Percentiles rank a stretch among this genome's conserved stretches.
phyloP scores from a whole-genome alignment of 2,329 filamentous ascomycete genomes.

The Hortaea werneckii region DNA sequence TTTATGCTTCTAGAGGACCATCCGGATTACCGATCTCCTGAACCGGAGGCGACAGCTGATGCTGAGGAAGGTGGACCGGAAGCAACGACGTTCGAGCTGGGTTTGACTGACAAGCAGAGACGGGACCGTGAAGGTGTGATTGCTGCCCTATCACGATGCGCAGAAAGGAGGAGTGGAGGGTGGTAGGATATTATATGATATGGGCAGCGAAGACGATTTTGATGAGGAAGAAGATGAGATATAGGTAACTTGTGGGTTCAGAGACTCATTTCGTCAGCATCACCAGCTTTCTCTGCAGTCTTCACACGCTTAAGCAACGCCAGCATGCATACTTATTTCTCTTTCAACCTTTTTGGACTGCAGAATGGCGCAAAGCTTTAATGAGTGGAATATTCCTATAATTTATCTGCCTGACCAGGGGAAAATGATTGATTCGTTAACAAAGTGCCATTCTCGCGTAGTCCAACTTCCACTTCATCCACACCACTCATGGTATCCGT shows the following conservation, averaged over 20 bases:
- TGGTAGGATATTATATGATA: constrained; percentile 89
- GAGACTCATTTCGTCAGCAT: too few relatives aligned
- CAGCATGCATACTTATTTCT: too few relatives aligned
- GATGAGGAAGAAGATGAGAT: constrained; percentile 90
- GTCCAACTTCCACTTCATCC: too few relatives aligned
- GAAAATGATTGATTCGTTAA: too few relatives aligned
- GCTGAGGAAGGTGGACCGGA: constrained; percentile 27
- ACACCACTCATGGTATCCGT: too few relatives aligned
- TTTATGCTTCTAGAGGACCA: constrained; percentile 65
- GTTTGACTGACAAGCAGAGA: constrained; percentile 82
- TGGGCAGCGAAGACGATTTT: constrained; percentile 94
- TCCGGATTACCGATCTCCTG: constrained; percentile 49
- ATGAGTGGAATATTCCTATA: too few relatives aligned
- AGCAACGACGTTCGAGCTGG: constrained; percentile 73
- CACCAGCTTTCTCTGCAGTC: too few relatives aligned
- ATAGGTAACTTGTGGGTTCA: neutral
- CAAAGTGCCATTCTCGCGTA: too few relatives aligned
- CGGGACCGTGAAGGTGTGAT: constrained; percentile 80
- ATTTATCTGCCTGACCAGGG: too few relatives aligned
- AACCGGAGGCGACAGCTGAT: constrained; percentile 36
- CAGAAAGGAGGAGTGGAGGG: constrained; percentile 73
- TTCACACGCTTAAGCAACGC: too few relatives aligned
- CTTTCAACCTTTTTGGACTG: too few relatives aligned
- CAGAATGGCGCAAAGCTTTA: too few relatives aligned
- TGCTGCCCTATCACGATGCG: constrained; percentile 93